These are phyloP conservation scores for Rhododendron kiyosumense DNA, from an alignment of 148 eudicot species.

Conservation along the genomic window DNA sequence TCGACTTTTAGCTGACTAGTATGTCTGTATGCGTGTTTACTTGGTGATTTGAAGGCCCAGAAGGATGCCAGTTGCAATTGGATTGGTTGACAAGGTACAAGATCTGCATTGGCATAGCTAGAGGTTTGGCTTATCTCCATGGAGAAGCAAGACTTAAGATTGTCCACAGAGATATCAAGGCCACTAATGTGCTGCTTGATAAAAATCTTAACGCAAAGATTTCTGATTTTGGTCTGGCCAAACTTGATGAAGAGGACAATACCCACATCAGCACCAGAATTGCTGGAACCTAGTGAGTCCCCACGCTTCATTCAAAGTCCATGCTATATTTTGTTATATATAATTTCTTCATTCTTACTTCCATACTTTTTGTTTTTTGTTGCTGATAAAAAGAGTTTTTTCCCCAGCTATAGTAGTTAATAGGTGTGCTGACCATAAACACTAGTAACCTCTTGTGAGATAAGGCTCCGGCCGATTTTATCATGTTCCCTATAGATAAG, in stretches of 20 bases:
- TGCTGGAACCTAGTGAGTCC: conserved; percentile 42
- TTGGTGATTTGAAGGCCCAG: conserved; percentile 21
- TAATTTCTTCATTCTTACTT: neutral
- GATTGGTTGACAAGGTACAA: conserved; percentile 33
- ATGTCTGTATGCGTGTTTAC: neutral
- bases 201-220: conserved; percentile 37
- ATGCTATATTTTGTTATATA: too few species aligned
- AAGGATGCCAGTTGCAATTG: conserved; percentile 26
- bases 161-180: conserved; percentile 31
- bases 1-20: neutral
- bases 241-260: conserved; percentile 39
- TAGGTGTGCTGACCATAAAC: neutral
- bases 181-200: conserved; percentile 36
- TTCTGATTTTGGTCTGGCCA: conserved; percentile 45
- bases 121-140: conserved; percentile 42
- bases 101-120: conserved; percentile 36
- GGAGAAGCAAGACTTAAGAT: conserved; percentile 49
- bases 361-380: neutral
- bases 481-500: neutral
- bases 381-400: neutral
- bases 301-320: too few species aligned
- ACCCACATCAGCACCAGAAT: conserved; percentile 46
- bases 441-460: neutral
- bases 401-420: too few species aligned
- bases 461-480: neutral